phyloP scores from a whole-genome alignment of 768 basidiomycete genomes.

The Strobilomyces dryophilus region DNA sequence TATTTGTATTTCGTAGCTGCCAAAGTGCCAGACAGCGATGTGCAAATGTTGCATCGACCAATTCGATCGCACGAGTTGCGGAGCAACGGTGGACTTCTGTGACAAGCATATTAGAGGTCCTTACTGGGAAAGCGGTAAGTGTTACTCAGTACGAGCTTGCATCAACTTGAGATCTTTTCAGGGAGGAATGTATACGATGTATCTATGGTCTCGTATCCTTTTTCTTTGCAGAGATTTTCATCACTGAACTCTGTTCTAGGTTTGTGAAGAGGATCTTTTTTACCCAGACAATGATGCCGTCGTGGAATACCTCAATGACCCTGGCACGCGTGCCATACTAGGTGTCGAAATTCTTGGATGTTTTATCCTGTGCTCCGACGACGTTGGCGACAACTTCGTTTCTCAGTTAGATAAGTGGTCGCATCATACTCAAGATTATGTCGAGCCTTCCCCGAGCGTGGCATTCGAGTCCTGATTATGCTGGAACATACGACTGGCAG shows the following conservation, averaged over 20 bases:
- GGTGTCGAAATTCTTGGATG: constrained; percentile 45
- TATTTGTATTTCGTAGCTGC: constrained; percentile 41
- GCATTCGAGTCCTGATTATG: constrained; percentile 52
- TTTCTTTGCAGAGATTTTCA: not conserved
- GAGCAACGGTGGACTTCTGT: constrained; percentile 67
- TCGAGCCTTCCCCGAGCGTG: constrained; percentile 52
- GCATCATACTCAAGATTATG: constrained; percentile 53
- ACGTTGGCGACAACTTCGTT: constrained; percentile 49
- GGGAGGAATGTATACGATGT: constrained; percentile 55
- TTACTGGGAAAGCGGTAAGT: constrained; percentile 36
- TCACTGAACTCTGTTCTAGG: constrained; percentile 13
- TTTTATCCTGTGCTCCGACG: constrained; percentile 53
- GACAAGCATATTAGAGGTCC: constrained; percentile 45
- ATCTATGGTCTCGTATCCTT: constrained; percentile 38
- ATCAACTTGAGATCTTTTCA: constrained; percentile 6
- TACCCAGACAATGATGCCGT: constrained; percentile 40
- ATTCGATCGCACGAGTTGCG: constrained; percentile 65
- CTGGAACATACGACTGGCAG: constrained; percentile 45
- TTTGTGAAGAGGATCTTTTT: constrained; percentile 32
- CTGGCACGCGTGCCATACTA: constrained; percentile 39
- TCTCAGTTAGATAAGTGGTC: constrained; percentile 59
- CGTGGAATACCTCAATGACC: constrained; percentile 42
- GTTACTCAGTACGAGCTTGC: not conserved
- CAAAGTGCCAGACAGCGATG: constrained; percentile 60
- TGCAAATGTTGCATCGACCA: constrained; percentile 55